Conservation (phyloP, 805 yeast species). For the Lipomyces lipofer region DNA sequence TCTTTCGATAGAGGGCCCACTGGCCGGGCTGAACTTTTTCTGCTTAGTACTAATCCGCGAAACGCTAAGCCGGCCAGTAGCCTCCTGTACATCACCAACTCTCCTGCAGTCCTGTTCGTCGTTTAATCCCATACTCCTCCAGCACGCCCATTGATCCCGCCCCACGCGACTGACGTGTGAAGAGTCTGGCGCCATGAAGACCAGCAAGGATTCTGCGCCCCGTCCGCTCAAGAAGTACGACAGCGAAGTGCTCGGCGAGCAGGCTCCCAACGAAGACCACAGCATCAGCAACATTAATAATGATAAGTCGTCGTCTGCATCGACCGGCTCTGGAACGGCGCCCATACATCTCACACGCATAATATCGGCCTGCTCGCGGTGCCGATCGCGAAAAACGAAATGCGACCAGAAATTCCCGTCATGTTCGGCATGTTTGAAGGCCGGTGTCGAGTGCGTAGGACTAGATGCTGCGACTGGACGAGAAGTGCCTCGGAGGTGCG, state of each 20-base stretch:
- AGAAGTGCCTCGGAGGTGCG: constrained; percentile 71
- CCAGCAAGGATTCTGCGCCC: constrained; percentile 7
- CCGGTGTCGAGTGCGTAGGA: constrained; percentile 74
- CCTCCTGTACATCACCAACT: too few species aligned
- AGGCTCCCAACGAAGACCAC: constrained; percentile 1
- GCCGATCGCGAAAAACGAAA: constrained; percentile 64
- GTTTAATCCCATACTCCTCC: too few species aligned
- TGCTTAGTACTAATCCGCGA: too few species aligned
- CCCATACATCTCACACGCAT: constrained; percentile 29
- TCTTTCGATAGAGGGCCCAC: too few species aligned
- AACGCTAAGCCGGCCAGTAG: too few species aligned
- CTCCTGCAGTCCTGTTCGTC: too few species aligned
- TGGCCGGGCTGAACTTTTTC: too few species aligned
- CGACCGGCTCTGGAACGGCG: constrained; percentile 28
- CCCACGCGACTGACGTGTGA: too few species aligned
- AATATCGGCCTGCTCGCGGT: constrained; percentile 83
- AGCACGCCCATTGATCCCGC: too few species aligned
- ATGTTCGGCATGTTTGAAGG: constrained; percentile 62
- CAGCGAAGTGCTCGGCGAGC: background rate
- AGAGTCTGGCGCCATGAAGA: constrained; percentile 16
- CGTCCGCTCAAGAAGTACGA: constrained; percentile 10
- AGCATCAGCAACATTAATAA: background rate
- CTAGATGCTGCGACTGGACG: constrained; percentile 87
- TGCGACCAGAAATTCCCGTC: constrained; percentile 71
- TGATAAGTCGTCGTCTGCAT: constrained; percentile 18